These are phyloP conservation scores for Tricholoma matsutake DNA, from an alignment of 768 basidiomycete genomes.

Conservation along the genomic window DNA sequence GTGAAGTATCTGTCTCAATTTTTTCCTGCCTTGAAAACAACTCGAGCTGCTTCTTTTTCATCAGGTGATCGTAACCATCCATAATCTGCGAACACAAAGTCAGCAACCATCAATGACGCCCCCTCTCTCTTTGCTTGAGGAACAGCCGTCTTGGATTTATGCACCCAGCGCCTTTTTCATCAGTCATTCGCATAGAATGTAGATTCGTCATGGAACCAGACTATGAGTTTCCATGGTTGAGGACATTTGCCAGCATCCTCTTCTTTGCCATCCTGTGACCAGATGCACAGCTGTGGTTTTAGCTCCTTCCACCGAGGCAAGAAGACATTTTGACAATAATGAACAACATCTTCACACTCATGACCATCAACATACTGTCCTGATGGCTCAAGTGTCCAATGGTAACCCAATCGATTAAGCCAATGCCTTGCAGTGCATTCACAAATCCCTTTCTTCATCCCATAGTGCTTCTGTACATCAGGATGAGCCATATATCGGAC, in stretches of 20 bases:
- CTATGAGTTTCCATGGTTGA: too few species aligned
- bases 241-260: too few species aligned
- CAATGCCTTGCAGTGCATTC: conserved; percentile 27
- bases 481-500: conserved; percentile 5
- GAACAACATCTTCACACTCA: conserved; percentile 32
- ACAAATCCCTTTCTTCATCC: conserved; percentile 12
- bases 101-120: conserved; percentile 31
- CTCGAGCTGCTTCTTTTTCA: conserved; percentile 19
- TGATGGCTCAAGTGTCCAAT: too few species aligned
- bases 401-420: conserved; percentile 28
- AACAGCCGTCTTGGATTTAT: too few species aligned
- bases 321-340: conserved; percentile 25
- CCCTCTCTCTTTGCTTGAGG: conserved; percentile 29
- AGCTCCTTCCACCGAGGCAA: too few species aligned
- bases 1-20: conserved; percentile 27
- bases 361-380: too few species aligned
- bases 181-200: conserved; percentile 29
- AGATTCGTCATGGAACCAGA: conserved; percentile 26
- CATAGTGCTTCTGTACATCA: conserved; percentile 2
- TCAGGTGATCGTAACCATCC: conserved; percentile 25
- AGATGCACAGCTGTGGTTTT: too few species aligned
- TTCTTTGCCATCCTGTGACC: too few species aligned
- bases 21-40: too few species aligned
- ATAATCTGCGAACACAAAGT: conserved; percentile 32
- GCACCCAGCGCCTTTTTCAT: conserved; percentile 20